Conservation (phyloP, 2,329 filamentous ascomycete species). For the Trichoderma koningii region DNA sequence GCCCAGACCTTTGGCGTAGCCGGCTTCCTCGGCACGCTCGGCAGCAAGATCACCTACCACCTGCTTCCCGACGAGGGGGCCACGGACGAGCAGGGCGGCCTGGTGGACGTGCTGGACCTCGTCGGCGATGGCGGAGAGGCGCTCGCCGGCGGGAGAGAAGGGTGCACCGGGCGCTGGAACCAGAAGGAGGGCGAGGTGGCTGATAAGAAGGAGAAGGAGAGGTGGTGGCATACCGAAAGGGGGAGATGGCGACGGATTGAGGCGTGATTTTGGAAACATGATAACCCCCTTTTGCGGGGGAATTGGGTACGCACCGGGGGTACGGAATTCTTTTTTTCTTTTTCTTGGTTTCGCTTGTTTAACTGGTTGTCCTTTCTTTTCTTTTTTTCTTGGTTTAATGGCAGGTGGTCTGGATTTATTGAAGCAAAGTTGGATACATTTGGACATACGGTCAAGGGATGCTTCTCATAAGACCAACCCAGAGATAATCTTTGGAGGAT, state of each 20-base stretch:
- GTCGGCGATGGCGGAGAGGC: constrained; percentile 52
- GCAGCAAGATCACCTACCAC: constrained; percentile 61
- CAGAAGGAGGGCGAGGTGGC: constrained; percentile 40
- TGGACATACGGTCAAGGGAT: background rate
- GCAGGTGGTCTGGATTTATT: no score
- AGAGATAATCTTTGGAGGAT: background rate
- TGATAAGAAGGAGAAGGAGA: constrained; percentile 52
- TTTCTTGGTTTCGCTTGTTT: no score
- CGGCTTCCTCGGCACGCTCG: constrained; percentile 62
- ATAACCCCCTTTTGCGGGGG: no score
- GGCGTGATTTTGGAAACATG: constrained; percentile 14
- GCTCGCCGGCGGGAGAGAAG: constrained; percentile 41
- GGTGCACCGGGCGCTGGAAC: constrained; percentile 54
- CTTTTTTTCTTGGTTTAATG: no score
- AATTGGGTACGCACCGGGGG: background rate
- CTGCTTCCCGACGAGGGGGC: constrained; percentile 60
- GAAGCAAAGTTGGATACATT: background rate
- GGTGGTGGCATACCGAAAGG: constrained; percentile 55
- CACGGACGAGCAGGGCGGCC: constrained; percentile 57
- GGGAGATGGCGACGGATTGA: constrained; percentile 45
- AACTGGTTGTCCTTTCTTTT: no score
- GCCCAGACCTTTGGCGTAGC: constrained; percentile 58
- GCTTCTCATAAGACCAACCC: background rate
- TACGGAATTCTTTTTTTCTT: background rate
- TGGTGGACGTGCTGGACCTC: constrained; percentile 56